Conservation (phyloP, 2,329 filamentous ascomycete genomes). For the Cercospora sp. region DNA sequence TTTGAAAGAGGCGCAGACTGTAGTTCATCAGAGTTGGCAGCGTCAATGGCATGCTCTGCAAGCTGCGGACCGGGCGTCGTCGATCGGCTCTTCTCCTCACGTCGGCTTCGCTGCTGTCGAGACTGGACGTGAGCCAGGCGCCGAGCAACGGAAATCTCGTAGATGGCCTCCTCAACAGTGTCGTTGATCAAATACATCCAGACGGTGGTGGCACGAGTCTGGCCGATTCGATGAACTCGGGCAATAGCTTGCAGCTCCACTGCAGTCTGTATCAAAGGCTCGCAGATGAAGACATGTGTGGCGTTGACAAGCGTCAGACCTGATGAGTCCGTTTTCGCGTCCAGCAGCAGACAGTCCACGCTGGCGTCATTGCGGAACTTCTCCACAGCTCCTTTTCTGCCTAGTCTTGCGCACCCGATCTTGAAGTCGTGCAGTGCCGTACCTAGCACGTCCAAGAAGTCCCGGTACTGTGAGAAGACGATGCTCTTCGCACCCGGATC, state of each 20-base stretch:
- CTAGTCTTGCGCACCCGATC: slow-evolving; percentile 73
- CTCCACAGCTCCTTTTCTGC: slow-evolving; percentile 66
- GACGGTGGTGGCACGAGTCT: slow-evolving; percentile 82
- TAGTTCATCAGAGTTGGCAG: slow-evolving; percentile 80
- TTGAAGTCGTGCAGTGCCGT: slow-evolving; percentile 69
- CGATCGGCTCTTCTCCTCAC: slow-evolving; percentile 33
- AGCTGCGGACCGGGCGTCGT: slow-evolving; percentile 33
- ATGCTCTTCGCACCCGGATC: slow-evolving; percentile 89
- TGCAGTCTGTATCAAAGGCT: slow-evolving; percentile 89
- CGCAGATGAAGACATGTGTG: slow-evolving; percentile 90
- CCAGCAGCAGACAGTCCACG: slow-evolving; percentile 81
- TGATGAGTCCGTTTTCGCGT: slow-evolving; percentile 83
- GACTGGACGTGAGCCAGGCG: slow-evolving; percentile 72
- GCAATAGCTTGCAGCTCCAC: slow-evolving; percentile 94
- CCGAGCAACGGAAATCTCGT: slow-evolving; percentile 77
- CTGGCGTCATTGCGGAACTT: slow-evolving; percentile 73
- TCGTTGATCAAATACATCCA: slow-evolving; percentile 93
- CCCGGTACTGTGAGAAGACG: slow-evolving; percentile 87
- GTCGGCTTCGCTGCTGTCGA: slow-evolving; percentile 27
- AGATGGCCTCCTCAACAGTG: slow-evolving; percentile 89
- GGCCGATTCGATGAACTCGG: slow-evolving; percentile 91
- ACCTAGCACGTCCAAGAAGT: slow-evolving; percentile 74
- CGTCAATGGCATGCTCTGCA: slow-evolving; percentile 66
- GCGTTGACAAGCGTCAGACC: slow-evolving; percentile 91
- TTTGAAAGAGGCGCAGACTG: slow-evolving; percentile 69